A percentile compares a stretch with the other conserved stretches of the same genome.
Evolutionary conservation across 331 rosid genomes (phyloP).

Genomic region (Telfairia occidentalis): DNA sequence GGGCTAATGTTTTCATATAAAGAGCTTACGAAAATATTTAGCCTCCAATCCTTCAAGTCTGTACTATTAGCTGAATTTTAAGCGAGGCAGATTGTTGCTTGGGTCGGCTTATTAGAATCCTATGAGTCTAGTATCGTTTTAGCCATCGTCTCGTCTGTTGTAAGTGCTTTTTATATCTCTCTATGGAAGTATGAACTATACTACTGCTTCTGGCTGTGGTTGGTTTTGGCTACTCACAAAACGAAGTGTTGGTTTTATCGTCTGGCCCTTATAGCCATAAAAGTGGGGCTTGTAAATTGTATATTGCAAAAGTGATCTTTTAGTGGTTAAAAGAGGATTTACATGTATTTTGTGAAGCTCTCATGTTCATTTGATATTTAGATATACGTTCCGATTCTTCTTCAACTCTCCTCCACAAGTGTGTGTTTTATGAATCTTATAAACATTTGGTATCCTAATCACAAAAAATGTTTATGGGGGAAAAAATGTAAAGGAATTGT

Average conservation of each 20-base stretch:
- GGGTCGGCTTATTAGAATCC: background rate
- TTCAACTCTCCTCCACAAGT: background rate
- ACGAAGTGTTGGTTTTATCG: background rate
- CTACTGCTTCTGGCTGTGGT: slow-evolving; percentile 5
- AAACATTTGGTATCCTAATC: background rate
- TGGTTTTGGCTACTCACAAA: background rate
- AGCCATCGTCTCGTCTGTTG: background rate
- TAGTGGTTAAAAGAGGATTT: background rate
- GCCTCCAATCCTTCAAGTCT: background rate
- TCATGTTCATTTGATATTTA: background rate
- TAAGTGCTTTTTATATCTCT: background rate
- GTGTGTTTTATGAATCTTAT: background rate
- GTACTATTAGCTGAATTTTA: background rate
- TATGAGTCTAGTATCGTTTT: background rate
- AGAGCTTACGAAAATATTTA: background rate
- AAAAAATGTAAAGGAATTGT: background rate
- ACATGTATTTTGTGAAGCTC: background rate
- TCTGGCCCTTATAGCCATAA: background rate
- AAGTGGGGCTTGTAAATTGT: background rate
- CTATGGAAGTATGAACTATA: background rate
- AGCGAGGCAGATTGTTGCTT: background rate
- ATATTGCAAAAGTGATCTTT: background rate
- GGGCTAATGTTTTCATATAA: background rate
- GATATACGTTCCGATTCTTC: background rate
- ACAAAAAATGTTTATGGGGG: background rate